Evolutionary conservation across 2,329 filamentous ascomycete genomes (phyloP).

Genomic region (Paecilomyces fulvus): DNA sequence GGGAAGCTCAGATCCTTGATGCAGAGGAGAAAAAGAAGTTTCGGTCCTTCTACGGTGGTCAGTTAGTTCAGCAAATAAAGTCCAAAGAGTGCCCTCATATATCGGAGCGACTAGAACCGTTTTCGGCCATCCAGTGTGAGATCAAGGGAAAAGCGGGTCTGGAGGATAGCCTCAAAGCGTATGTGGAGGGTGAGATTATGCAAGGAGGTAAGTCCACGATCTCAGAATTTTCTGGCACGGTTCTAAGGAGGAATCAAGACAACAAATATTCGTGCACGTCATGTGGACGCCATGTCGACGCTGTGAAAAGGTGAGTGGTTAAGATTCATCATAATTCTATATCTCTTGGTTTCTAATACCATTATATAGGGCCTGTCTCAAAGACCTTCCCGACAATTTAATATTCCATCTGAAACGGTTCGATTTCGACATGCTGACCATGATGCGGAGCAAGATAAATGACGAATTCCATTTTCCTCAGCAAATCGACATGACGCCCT

Average conservation of each 20-base stretch:
- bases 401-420: slow-evolving; percentile 81
- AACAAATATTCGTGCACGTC: slow-evolving; percentile 97
- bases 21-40: slow-evolving; percentile 63
- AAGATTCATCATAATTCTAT: too few species aligned
- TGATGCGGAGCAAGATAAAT: slow-evolving; percentile 87
- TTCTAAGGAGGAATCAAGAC: slow-evolving; percentile 36
- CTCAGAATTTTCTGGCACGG: too few species aligned
- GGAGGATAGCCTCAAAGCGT: slow-evolving; percentile 83
- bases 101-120: slow-evolving; percentile 80
- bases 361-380: slow-evolving; percentile 61
- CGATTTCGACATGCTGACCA: slow-evolving; percentile 49
- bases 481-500: slow-evolving; percentile 77
- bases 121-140: slow-evolving; percentile 91
- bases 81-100: slow-evolving; percentile 92
- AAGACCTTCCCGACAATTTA: slow-evolving; percentile 84
- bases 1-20: slow-evolving; percentile 70
- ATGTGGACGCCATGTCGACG: slow-evolving; percentile 82
- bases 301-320: slow-evolving; percentile 58
- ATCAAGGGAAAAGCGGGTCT: slow-evolving; percentile 85
- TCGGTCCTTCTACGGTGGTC: slow-evolving; percentile 79
- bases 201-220: slow-evolving; percentile 49
- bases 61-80: slow-evolving; percentile 88
- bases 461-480: slow-evolving; percentile 85
- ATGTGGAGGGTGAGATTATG: slow-evolving; percentile 92
- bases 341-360: slow-evolving; percentile 19